Conservation (phyloP, 2,329 filamentous ascomycete genomes). For the Basipetospora chlamydospora region DNA sequence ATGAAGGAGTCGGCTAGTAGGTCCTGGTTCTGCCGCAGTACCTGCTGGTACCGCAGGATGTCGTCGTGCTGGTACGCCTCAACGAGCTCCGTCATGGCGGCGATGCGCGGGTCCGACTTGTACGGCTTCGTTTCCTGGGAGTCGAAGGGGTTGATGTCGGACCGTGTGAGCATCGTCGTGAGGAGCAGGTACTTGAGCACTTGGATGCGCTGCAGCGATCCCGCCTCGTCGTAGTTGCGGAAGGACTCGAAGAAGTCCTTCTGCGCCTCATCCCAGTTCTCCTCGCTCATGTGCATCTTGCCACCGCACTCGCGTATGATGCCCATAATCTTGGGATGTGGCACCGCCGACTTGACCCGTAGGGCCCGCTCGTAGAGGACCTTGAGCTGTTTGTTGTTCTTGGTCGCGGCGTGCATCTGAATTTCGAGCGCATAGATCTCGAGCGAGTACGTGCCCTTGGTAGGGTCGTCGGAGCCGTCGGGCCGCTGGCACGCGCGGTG, state of each 20-base stretch:
- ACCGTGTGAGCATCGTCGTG: constrained; percentile 97
- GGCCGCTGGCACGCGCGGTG: constrained; percentile 78
- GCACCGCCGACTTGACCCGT: constrained; percentile 87
- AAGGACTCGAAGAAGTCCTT: constrained; percentile 98
- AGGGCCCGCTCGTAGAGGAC: constrained; percentile 81
- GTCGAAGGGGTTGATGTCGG: constrained; percentile 96
- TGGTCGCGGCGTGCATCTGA: constrained; percentile 93
- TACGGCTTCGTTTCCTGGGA: constrained; percentile 98
- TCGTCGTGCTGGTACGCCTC: constrained; percentile 94
- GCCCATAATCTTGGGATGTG: constrained; percentile 97
- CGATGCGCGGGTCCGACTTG: constrained; percentile 85
- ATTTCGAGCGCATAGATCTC: constrained; percentile 97
- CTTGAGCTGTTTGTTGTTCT: constrained; percentile 96
- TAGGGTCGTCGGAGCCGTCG: constrained; percentile 80
- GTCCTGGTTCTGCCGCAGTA: constrained; percentile 76
- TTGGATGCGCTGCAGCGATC: constrained; percentile 88
- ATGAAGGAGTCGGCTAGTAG: constrained; percentile 89
- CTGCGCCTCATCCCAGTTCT: constrained; percentile 96
- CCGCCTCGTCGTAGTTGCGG: constrained; percentile 96
- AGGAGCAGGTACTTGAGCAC: constrained; percentile 94
- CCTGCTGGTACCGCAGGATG: constrained; percentile 78
- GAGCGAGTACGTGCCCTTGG: constrained; percentile 89
- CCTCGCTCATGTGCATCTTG: constrained; percentile 99
- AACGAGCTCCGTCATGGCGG: constrained; percentile 93
- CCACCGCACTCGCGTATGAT: constrained; percentile 97